Evolutionary conservation across 1,284 basidiomycete genomes (phyloP).

Genomic region (Cryptococcus sp.): DNA sequence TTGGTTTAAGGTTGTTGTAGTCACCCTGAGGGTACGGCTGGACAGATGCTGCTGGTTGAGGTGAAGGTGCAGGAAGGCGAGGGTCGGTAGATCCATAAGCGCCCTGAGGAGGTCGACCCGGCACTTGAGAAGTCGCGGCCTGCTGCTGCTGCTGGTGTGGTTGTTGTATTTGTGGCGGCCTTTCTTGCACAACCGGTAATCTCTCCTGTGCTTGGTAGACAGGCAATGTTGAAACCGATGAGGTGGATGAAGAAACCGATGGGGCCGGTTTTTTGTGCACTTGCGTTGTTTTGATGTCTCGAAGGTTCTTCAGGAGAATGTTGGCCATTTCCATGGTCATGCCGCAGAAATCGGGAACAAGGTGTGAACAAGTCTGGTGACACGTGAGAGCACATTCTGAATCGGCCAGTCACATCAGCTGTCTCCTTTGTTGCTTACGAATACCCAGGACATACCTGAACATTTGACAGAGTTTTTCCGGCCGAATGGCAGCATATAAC

Average conservation of each 20-base stretch:
- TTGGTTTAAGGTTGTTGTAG: slow-evolving; percentile 19
- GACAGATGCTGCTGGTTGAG: slow-evolving; percentile 55
- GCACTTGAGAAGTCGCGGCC: slow-evolving; percentile 17
- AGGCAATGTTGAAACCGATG: slow-evolving; percentile 35
- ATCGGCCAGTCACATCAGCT: slow-evolving; percentile 6
- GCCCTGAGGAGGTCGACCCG: slow-evolving; percentile 26
- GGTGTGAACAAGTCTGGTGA: slow-evolving; percentile 95
- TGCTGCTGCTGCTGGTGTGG: slow-evolving; percentile 26
- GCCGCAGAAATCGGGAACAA: slow-evolving; percentile 98
- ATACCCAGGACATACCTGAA: slow-evolving; percentile 55
- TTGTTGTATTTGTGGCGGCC: slow-evolving; percentile 22
- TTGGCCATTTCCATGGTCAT: slow-evolving; percentile 99
- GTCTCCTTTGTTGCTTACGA: background rate
- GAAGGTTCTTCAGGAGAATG: slow-evolving; percentile 84
- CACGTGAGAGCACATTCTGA: slow-evolving; percentile 91
- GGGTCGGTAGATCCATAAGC: slow-evolving; percentile 46
- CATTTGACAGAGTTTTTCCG: slow-evolving; percentile 96
- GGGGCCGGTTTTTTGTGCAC: slow-evolving; percentile 39
- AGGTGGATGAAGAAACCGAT: slow-evolving; percentile 27
- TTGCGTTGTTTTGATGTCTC: slow-evolving; percentile 64
- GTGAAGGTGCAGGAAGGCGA: slow-evolving; percentile 33
- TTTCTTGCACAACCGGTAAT: slow-evolving; percentile 18
- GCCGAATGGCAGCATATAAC: slow-evolving; percentile 95
- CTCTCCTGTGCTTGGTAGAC: slow-evolving; percentile 28
- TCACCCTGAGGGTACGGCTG: slow-evolving; percentile 57